Percentiles rank a stretch among this genome's conserved stretches.
These are phyloP conservation scores for Ulvella scutata DNA, from an alignment of 139 green algal genomes.

Conservation along the genomic window DNA sequence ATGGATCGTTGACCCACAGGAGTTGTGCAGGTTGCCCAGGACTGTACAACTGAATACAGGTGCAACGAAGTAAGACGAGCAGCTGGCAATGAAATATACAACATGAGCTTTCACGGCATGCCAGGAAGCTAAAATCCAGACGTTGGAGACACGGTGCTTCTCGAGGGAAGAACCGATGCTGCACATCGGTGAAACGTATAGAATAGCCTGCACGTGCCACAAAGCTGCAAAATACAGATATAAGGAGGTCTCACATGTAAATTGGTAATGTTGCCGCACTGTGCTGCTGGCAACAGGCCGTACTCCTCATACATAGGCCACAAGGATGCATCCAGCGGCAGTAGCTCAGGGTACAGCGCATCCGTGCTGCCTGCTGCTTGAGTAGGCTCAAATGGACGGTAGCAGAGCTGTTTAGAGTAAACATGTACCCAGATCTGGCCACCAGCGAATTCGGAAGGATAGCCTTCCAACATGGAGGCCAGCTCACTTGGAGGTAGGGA, in stretches of 20 bases:
- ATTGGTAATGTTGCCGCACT: background rate
- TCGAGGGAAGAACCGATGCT: background rate
- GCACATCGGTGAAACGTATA: background rate
- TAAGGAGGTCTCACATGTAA: background rate
- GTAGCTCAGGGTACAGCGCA: background rate
- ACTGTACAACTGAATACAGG: no score
- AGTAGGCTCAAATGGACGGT: background rate
- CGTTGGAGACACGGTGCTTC: background rate
- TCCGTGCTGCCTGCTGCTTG: background rate
- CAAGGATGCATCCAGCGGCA: background rate
- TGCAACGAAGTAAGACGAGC: no score
- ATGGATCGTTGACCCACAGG: no score
- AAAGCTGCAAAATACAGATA: background rate
- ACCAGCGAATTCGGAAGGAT: background rate
- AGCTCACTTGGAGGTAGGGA: background rate
- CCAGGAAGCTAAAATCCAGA: background rate
- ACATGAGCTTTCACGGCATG: background rate
- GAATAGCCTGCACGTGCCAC: background rate
- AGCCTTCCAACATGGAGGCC: background rate
- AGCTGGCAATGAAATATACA: background rate
- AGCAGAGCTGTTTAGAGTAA: background rate
- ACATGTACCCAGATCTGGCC: background rate
- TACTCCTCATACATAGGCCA: background rate
- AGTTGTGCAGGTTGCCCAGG: no score
- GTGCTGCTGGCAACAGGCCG: background rate